Base-by-base conservation (phyloP, 257 asterid species). In the Solanum habrochaites region DNA sequence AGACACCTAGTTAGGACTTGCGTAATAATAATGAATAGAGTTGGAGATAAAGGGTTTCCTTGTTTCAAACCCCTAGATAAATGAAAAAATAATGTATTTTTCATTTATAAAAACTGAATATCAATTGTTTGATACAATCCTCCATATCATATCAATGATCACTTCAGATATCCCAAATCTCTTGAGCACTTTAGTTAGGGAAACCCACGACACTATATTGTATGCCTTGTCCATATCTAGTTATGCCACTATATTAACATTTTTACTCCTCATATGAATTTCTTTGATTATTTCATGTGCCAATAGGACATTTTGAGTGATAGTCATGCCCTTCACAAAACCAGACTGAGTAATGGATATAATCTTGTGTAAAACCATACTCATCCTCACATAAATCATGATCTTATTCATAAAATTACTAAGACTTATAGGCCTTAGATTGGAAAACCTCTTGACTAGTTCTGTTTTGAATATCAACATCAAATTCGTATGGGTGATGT, bases 251-350 rank as follows among this genome's bases (percentile, higher is more conserved):
- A 52, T 16, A 52, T 52, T 52, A 52, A 52, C 62, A 52, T 52
- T 2, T 52, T 52, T 52, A 49, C 60, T 52, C 23, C 0, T 52
- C n/a, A 18, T 52, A 16, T 52, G 1, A 9, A 52, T 52, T n/a
- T 52, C n/a, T 52, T 52, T 52, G 10, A 52, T 52, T 18, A 52
- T 52, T 52, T 52, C n/a, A 6, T 52, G 62, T 16, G 62, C 4
- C 10, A 52, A 52, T 18, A 18, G 1, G 1, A 52, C 1, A 9
- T 52, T 52, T 6, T 47, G 0, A 0, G 62, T 18, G 9, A 52
- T 16, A 52, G n/a, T 52, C 4, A 0, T 1, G 0, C 10, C 23
- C 0, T 52, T 16, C n/a, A 52, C n/a, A 16, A 52, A 52, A 16
- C 1, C 62, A 2, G 62, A 52, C 10, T 2, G 62, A 52, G 62